Evolutionary conservation across 176 grass and related monocot species (phyloP).

Genomic region (Oryza meyeriana): DNA sequence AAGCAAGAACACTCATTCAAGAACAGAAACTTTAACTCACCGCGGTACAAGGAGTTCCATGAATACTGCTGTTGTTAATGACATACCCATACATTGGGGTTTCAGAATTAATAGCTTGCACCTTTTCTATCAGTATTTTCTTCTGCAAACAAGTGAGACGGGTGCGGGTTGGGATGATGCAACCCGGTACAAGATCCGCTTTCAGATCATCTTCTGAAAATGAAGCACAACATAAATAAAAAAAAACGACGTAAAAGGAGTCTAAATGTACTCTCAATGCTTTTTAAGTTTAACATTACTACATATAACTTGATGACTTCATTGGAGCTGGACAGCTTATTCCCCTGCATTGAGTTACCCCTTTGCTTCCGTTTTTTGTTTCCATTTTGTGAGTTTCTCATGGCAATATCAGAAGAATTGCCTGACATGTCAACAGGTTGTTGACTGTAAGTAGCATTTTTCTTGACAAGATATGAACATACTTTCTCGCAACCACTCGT

Average conservation of each 20-base stretch:
- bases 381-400: background rate
- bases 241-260: background rate
- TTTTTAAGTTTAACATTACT: background rate
- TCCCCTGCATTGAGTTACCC: background rate
- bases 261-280: background rate
- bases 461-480: background rate
- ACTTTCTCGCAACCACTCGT: conserved; percentile 31
- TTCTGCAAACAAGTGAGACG: background rate
- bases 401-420: background rate
- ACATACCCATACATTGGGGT: background rate
- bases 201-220: background rate
- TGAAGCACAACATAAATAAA: background rate
- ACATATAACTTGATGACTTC: background rate
- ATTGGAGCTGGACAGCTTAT: background rate
- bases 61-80: background rate
- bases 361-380: background rate
- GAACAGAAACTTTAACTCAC: conserved; percentile 19
- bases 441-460: background rate
- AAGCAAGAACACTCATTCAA: background rate
- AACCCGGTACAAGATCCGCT: background rate
- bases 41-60: background rate
- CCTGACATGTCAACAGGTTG: background rate
- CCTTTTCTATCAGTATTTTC: background rate
- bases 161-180: background rate
- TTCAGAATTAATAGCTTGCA: background rate